A percentile compares a stretch with the other conserved stretches of the same genome.
Evolutionary conservation across 305 asterid species (phyloP).

Genomic region (Fraxinus latifolia): DNA sequence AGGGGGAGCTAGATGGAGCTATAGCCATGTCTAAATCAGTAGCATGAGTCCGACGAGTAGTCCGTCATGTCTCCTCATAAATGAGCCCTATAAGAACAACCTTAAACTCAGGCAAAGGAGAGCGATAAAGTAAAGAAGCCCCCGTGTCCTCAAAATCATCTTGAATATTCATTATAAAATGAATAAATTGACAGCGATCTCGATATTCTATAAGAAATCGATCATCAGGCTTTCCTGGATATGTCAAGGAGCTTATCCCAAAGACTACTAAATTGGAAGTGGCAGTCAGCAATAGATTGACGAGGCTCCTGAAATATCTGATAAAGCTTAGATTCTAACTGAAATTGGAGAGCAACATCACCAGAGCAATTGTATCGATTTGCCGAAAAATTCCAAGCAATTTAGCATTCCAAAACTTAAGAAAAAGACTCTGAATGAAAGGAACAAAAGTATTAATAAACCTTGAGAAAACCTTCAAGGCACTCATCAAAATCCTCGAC

Average conservation of each 20-base stretch:
- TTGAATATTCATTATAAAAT: no score
- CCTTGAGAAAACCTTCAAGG: background rate
- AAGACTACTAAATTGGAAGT: no score
- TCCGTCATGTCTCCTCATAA: no score
- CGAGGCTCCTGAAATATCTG: background rate
- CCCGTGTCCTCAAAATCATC: no score
- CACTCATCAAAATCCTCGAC: background rate
- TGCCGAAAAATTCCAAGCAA: background rate
- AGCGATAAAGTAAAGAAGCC: no score
- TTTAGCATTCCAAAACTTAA: background rate
- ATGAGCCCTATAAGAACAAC: no score
- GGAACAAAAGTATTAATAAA: background rate
- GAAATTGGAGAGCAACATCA: background rate
- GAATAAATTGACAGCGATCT: no score
- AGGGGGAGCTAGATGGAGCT: background rate
- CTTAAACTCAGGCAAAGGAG: no score
- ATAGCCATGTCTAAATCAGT: background rate
- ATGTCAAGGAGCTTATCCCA: no score
- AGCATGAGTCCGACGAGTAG: background rate
- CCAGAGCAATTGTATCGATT: background rate
- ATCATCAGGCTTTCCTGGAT: no score
- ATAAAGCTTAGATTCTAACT: background rate
- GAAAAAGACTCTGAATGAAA: background rate
- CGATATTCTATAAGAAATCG: no score
- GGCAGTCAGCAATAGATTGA: background rate